Percentiles rank a stretch among this genome's conserved stretches.
Evolutionary conservation across 2,329 filamentous ascomycete species (phyloP).

Genomic region (Talaromyces sp.): DNA sequence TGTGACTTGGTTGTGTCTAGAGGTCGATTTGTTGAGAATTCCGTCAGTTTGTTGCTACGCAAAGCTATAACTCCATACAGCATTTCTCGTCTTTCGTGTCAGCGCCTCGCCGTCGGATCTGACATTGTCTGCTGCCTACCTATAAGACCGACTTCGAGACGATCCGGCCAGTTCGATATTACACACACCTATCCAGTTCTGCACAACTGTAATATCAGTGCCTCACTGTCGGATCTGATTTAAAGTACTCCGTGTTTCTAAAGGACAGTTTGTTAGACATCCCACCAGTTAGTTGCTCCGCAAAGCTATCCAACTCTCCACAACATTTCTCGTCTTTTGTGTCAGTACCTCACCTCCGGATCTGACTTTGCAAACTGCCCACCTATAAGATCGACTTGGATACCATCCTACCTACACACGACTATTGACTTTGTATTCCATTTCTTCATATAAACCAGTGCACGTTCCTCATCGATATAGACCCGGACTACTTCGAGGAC

Average conservation of each 20-base stretch:
- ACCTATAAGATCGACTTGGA: background rate
- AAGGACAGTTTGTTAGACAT: background rate
- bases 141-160: background rate
- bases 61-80: background rate
- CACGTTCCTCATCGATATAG: background rate
- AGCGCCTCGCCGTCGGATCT: background rate
- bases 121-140: background rate
- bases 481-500: no score
- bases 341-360: background rate
- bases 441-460: background rate
- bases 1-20: no score
- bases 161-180: background rate
- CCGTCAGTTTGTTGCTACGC: background rate
- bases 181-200: background rate
- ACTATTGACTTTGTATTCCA: background rate
- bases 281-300: background rate
- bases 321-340: background rate
- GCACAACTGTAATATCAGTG: background rate
- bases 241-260: no score
- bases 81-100: background rate
- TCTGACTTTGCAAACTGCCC: background rate
- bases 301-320: background rate
- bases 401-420: background rate
- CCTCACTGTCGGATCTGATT: background rate
- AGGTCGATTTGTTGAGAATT: background rate